A percentile compares a stretch with the other conserved stretches of the same genome.
phyloP scores from a whole-genome alignment of 2,329 filamentous ascomycete genomes.

The Aspergillus piperis region DNA sequence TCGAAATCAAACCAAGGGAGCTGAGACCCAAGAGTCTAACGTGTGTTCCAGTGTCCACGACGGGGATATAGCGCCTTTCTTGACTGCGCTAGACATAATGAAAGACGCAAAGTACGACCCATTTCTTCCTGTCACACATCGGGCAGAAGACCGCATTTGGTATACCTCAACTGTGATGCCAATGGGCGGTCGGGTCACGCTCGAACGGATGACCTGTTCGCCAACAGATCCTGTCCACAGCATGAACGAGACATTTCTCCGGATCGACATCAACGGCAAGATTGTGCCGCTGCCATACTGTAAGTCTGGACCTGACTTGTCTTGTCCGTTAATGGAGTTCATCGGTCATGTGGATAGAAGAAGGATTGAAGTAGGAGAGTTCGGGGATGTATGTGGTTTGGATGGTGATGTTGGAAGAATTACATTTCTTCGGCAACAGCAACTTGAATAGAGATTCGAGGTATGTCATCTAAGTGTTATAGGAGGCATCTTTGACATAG shows the following conservation, averaged over 20 bases:
- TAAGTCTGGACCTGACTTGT: conserved; percentile 48
- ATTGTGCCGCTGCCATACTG: conserved; percentile 54
- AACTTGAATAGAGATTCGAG: not conserved
- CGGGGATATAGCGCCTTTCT: conserved; percentile 58
- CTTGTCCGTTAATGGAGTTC: conserved; percentile 52
- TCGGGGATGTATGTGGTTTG: conserved; percentile 52
- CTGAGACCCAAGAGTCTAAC: not conserved
- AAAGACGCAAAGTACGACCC: conserved; percentile 39
- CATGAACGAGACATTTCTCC: conserved; percentile 42
- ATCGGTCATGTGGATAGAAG: conserved; percentile 41
- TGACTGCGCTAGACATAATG: conserved; percentile 56
- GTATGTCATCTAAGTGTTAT: too few relatives aligned
- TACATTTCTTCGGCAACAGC: conserved; percentile 52
- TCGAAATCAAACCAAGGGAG: not conserved
- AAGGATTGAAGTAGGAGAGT: conserved; percentile 49
- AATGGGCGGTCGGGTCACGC: conserved; percentile 58
- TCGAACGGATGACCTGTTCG: conserved; percentile 55
- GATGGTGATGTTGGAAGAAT: conserved; percentile 45
- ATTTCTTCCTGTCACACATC: conserved; percentile 50
- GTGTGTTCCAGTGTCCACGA: conserved; percentile 52
- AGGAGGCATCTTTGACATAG: too few relatives aligned
- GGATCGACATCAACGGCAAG: conserved; percentile 60
- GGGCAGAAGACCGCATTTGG: conserved; percentile 51
- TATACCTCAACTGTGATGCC: conserved; percentile 58
- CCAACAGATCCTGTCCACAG: conserved; percentile 15